Percentiles rank a stretch among this genome's conserved stretches.
These are phyloP conservation scores for carrot (Daucus carota) DNA, from an alignment of 129 eudicot species.

Conservation along the genomic window DH1_v3.0 NC_030387.2:19984501-19985000, in stretches of 20 bases:
- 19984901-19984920: neutral
- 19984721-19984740: neutral
- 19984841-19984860: slow-evolving; percentile 43
- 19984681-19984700: slow-evolving; percentile 55
- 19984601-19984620: neutral
- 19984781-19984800: slow-evolving; percentile 47
- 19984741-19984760: neutral
- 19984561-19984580: neutral
- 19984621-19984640: neutral
- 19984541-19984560: neutral
- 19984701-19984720: neutral
- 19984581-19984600: neutral
- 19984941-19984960: neutral
- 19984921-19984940: neutral
- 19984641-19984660: neutral
- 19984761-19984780: slow-evolving; percentile 57
- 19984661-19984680: slow-evolving; percentile 9
- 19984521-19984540: slow-evolving; percentile 30
- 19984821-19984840: slow-evolving; percentile 25
- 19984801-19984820: slow-evolving; percentile 51
- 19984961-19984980: too few species aligned
- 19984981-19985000: too few species aligned
- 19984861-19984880: slow-evolving; percentile 48
- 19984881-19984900: slow-evolving; percentile 24
- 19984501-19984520: slow-evolving; percentile 35